Base-by-base conservation (phyloP, 441 rosid species). In the Manihot esculenta region DNA sequence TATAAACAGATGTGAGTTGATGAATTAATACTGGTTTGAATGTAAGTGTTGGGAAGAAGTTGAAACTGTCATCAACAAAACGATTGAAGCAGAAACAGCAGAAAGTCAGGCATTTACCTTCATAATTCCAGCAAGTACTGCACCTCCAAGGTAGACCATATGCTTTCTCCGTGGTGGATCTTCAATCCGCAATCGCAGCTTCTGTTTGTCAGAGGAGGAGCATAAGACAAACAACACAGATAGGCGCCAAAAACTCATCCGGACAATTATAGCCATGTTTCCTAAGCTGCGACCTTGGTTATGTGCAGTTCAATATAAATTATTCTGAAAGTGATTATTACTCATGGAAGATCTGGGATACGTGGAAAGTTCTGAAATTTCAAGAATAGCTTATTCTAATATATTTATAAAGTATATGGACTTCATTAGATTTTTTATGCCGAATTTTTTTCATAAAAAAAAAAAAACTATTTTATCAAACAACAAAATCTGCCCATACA, bases 141-240 rank as follows among this genome's bases (percentile, higher is more conserved):
- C 98, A 24, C 98, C 99, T 74, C 99, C 99, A 14, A 95, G 88
- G 84, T 95, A 95, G 53, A 91, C 99, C 99, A 91, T 93, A 79
- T 95, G 96, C 83, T 93, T 93, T 84, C 98, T 91, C 74, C 92
- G 84, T 7, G 97, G 98, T 66, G 96, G 99, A 83, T 95, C 99
- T 78, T 95, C 99, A 23, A 95, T 91, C 64, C 91, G 70, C 83
- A 93, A 74, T 59, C 94, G 82, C 66, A 92, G 82, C 80, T 92
- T 94, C 98, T 91, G 85, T 69, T 74, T 47, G 67, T 62, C 75
- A 76, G 55, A 70, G 74, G 26, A 21, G 27, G 49, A 45, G 50
- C 35, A 64, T 55, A 7, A 51, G 41, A 62, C 20, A 21, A 33
- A 11, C 38, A 33, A 14, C 38, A 50, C 41, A 38, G 5, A 33